Evolutionary conservation across 768 basidiomycete species (phyloP), one percentile per base, ranked within the genome.

Genomic region (Pseudohyphozyma bogoriensis): DNA sequence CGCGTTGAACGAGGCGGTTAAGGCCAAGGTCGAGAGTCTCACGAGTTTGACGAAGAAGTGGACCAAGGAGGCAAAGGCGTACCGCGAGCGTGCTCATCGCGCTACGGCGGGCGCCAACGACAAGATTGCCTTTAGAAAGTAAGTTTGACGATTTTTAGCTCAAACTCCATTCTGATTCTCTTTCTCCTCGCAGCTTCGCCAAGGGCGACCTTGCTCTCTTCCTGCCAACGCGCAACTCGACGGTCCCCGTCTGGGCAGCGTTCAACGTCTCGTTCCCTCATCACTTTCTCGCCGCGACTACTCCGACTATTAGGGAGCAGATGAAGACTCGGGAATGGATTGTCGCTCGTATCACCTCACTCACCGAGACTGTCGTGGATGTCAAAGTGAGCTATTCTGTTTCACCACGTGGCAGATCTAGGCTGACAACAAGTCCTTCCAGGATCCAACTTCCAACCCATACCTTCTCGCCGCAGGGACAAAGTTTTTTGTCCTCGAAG

Each of bases 201-300:
- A 92, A 90, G 72, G 91, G 92, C 13, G 95, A 99, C 74, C 78
- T 99, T 53, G 93, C 92, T 1, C 77, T 99, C 33, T 99, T 99
- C 75, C 77, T 99, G 18, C 95, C 95, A 2, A 99, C 95, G 0
- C 79, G 92, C 50, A 96, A 96, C 74, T 89, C 90, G 32, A 82
- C 88, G 9, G 85, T 86, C 45, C 89, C 87, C 72, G 87, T 89
- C 1, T 99, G 95, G 93, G 95, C 93, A 28, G 95, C 95, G 13
- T 99, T 97, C 76, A 99, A 97, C 74, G 87, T 96, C 12, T 90
- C 87, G 15, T 93, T 92, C 75, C 95, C 95, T 51, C 93, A 97
- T 74, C 92, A 96, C 74, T 99, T 99, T 77, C 80, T 99, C 37
- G 83, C 89, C 72, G 86, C 89, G 7, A 86, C 84, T 1, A n/a